These are phyloP conservation scores for Fusarium sulawesiense DNA, from an alignment of 2,329 filamentous ascomycete species.

Conservation along the genomic window DNA sequence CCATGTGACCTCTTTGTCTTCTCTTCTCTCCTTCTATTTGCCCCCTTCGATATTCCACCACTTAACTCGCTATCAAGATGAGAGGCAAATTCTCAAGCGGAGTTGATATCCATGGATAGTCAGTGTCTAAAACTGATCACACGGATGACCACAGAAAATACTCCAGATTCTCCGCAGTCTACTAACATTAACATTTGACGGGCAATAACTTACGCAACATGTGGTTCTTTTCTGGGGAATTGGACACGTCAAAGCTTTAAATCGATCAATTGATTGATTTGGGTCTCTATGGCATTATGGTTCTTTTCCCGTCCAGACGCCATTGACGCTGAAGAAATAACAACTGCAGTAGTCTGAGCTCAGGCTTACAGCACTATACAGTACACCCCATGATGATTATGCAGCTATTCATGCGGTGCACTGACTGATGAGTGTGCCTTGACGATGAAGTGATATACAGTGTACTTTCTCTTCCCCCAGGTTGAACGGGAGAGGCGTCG, in stretches of 20 bases:
- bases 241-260: constrained; percentile 21
- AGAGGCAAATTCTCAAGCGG: neutral
- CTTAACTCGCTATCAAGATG: neutral
- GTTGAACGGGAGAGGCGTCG: constrained; percentile 43
- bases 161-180: constrained; percentile 28
- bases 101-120: neutral
- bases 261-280: neutral
- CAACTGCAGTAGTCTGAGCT: constrained; percentile 8
- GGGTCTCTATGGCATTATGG: neutral
- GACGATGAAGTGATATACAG: neutral
- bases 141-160: constrained; percentile 14
- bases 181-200: neutral
- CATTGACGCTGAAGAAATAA: constrained; percentile 37
- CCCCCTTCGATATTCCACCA: neutral
- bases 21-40: constrained; percentile 6
- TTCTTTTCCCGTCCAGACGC: constrained; percentile 33
- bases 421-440: neutral
- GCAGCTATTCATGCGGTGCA: neutral
- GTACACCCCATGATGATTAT: neutral
- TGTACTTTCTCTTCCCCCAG: constrained; percentile 30
- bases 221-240: constrained; percentile 21
- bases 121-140: constrained; percentile 8
- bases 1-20: constrained; percentile 26
- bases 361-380: constrained; percentile 11
- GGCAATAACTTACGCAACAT: constrained; percentile 7